Evolutionary conservation across 2,329 filamentous ascomycete genomes (phyloP).

Genomic region (Xylariomycetidae sp.): DNA sequence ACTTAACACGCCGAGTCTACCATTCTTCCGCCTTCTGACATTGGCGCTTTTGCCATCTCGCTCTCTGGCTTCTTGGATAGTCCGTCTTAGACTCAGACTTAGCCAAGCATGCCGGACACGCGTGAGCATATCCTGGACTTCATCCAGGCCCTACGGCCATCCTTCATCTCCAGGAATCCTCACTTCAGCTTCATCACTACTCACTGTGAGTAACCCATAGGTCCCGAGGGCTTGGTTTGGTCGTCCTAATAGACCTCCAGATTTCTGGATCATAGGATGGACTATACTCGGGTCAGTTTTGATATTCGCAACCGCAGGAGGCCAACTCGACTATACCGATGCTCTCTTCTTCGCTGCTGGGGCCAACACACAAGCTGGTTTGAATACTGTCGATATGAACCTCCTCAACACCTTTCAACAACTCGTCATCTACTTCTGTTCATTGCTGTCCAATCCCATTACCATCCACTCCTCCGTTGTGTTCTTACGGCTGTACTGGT

Average conservation of each 20-base stretch:
- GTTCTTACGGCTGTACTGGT: constrained; percentile 92
- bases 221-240: no score
- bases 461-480: constrained; percentile 82
- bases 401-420: constrained; percentile 65
- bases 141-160: constrained; percentile 45
- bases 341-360: constrained; percentile 84
- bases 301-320: constrained; percentile 55
- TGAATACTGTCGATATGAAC: constrained; percentile 76
- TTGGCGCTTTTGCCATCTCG: constrained; percentile 5
- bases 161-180: constrained; percentile 54
- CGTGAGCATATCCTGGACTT: constrained; percentile 33
- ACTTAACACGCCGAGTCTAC: constrained; percentile 20
- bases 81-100: neutral
- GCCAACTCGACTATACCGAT: constrained; percentile 71
- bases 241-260: no score
- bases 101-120: constrained; percentile 25
- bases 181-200: constrained; percentile 76
- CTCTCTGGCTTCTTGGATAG: neutral
- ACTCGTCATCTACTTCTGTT: constrained; percentile 62
- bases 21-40: constrained; percentile 17
- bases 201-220: constrained; percentile 58
- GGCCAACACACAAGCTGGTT: constrained; percentile 81
- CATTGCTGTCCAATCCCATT: constrained; percentile 75
- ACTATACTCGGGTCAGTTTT: constrained; percentile 70
- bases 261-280: constrained; percentile 74